These are phyloP conservation scores for Setaria viridis DNA, from an alignment of 202 grass and related monocot genomes.

Conservation along the genomic window DNA sequence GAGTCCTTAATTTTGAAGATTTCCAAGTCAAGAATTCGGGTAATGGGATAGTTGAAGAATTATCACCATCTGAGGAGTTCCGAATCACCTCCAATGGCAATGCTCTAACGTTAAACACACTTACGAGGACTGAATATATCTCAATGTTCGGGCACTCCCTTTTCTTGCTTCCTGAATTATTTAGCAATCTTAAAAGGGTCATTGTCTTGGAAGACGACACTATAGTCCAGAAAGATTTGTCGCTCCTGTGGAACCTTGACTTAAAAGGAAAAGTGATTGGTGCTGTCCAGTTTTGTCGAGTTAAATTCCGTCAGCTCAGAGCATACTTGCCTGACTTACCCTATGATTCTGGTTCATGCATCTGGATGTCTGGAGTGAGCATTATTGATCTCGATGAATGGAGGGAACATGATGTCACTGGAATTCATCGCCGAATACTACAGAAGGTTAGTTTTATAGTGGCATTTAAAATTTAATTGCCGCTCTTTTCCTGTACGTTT, in stretches of 20 bases:
- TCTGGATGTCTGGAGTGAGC: constrained; percentile 74
- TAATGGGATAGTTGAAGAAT: constrained; percentile 38
- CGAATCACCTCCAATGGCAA: constrained; percentile 42
- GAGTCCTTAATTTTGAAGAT: constrained; percentile 66
- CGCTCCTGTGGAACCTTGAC: constrained; percentile 71
- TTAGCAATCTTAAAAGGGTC: constrained; percentile 62
- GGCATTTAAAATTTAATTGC: background rate
- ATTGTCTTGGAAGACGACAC: constrained; percentile 81
- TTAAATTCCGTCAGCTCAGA: constrained; percentile 61
- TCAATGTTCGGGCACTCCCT: constrained; percentile 72
- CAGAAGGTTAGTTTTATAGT: constrained; percentile 54
- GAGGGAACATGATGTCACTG: constrained; percentile 62
- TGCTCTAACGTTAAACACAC: constrained; percentile 17
- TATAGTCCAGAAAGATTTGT: constrained; percentile 74
- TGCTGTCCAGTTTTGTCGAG: constrained; percentile 62
- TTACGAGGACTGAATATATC: constrained; percentile 64
- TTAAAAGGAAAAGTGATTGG: constrained; percentile 70
- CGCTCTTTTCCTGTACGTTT: constrained; percentile 18
- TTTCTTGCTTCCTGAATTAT: constrained; percentile 69
- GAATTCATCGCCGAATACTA: constrained; percentile 48
- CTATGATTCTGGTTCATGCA: constrained; percentile 62
- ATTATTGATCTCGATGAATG: constrained; percentile 77
- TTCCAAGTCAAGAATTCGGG: constrained; percentile 37
- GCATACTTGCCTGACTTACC: constrained; percentile 47
- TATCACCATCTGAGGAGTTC: constrained; percentile 74